Percentiles rank a stretch among this genome's conserved stretches.
phyloP scores from a whole-genome alignment of 441 rosid species.

The Gossypium schwendimanii region DNA sequence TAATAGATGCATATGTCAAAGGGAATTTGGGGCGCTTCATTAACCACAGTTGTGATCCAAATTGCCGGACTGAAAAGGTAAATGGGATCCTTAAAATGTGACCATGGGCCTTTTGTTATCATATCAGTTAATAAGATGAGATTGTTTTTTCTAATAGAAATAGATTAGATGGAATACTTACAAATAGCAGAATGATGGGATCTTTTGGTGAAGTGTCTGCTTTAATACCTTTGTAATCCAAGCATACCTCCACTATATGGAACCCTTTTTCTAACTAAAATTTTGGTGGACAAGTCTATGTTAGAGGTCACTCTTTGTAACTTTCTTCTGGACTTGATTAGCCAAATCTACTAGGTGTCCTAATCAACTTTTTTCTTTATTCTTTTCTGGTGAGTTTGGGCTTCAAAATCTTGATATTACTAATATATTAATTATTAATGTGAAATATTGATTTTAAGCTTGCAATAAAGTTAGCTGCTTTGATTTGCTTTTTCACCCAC shows the following conservation, averaged over 20 bases:
- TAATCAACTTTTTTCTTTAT: neutral
- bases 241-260: neutral
- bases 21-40: slow-evolving; percentile 98
- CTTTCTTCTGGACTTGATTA: neutral
- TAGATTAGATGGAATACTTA: neutral
- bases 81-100: neutral
- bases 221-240: neutral
- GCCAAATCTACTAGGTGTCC: neutral
- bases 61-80: slow-evolving; percentile 96
- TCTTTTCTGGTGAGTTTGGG: neutral
- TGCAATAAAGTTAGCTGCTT: slow-evolving; percentile 1
- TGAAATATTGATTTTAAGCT: neutral
- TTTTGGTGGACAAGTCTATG: neutral
- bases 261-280: slow-evolving; percentile 1
- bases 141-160: neutral
- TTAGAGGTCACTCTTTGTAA: neutral
- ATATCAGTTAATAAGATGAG: neutral
- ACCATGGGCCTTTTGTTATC: slow-evolving; percentile 10
- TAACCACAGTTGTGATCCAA: slow-evolving; percentile 97
- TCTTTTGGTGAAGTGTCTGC: neutral
- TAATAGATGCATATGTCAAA: slow-evolving; percentile 89
- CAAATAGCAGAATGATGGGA: neutral
- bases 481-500: neutral
- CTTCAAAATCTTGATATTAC: neutral
- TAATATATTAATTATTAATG: neutral